Evolutionary conservation across 164 flowering plant genomes (phyloP).

Genomic region (Protea cynaroides): DNA sequence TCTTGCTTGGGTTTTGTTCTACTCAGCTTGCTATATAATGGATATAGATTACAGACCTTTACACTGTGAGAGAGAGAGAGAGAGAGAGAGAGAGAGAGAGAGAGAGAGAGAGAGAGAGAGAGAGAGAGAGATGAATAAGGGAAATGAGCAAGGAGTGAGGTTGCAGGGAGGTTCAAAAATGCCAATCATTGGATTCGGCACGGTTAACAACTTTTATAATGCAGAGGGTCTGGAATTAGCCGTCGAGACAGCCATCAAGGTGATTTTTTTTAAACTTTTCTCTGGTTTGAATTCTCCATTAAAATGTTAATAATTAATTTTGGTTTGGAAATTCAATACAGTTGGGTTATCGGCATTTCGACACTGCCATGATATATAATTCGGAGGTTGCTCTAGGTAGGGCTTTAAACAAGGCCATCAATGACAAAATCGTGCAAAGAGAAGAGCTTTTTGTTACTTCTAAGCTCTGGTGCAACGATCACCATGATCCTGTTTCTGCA

Average conservation of each 20-base stretch:
- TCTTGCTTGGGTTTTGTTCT: too few relatives aligned
- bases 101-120: conserved; percentile 1
- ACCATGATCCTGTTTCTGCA: conserved; percentile 68
- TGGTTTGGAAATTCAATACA: conserved; percentile 24
- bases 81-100: conserved; percentile 14
- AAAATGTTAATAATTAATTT: not conserved
- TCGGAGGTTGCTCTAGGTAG: conserved; percentile 69
- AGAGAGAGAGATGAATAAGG: conserved; percentile 23
- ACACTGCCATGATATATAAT: conserved; percentile 72
- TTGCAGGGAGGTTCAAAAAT: conserved; percentile 43
- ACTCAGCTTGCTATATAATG: too few relatives aligned
- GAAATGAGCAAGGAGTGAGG: conserved; percentile 21
- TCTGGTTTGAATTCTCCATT: too few relatives aligned
- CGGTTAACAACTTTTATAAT: conserved; percentile 38
- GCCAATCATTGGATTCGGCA: conserved; percentile 64
- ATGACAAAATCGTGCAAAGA: conserved; percentile 30
- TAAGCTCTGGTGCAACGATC: conserved; percentile 74
- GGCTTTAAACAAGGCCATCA: conserved; percentile 42
- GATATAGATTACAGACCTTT: too few relatives aligned
- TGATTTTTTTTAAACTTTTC: conserved; percentile 10
- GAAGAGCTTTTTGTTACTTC: conserved; percentile 63
- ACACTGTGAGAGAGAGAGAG: too few relatives aligned
- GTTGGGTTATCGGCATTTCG: conserved; percentile 80
- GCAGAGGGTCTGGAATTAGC: conserved; percentile 38
- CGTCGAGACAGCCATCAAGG: conserved; percentile 52